Evolutionary conservation across 192 early-diverging fungal species (phyloP).

Genomic region (Pecoramyces ruminantium): DNA sequence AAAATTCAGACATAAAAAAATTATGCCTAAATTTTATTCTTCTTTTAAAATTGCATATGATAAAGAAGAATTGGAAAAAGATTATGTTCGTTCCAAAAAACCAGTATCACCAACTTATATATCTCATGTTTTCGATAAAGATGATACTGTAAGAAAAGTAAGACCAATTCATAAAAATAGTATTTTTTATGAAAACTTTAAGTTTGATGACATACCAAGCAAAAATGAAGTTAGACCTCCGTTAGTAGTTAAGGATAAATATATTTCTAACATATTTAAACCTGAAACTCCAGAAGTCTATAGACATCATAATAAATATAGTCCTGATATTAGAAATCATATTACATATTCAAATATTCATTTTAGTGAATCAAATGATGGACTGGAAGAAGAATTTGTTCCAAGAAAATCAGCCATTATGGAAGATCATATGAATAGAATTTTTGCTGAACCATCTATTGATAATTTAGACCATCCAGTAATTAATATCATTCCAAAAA

Average conservation of each 20-base stretch:
- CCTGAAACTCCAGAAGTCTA: not conserved
- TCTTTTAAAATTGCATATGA: not conserved
- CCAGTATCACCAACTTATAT: not conserved
- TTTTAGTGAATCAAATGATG: not conserved
- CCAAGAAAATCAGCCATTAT: not conserved
- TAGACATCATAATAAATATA: not conserved
- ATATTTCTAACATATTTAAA: not conserved
- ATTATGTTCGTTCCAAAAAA: not conserved
- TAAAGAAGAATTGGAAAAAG: not conserved
- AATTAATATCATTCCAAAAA: not conserved
- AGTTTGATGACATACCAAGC: not conserved
- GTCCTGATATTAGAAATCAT: not conserved
- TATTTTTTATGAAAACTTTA: not conserved
- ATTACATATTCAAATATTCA: not conserved
- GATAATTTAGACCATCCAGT: not conserved
- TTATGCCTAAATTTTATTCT: not conserved
- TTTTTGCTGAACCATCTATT: not conserved
- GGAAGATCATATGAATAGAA: not conserved
- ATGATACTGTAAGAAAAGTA: not conserved
- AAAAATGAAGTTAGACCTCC: not conserved
- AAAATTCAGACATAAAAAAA: not conserved
- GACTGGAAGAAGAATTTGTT: not conserved
- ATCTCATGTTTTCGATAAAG: not conserved
- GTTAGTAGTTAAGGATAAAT: not conserved
- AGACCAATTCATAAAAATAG: not conserved